Evolutionary conservation across 306 rosid genomes (phyloP).

Genomic region (Lotus japonicus): DNA sequence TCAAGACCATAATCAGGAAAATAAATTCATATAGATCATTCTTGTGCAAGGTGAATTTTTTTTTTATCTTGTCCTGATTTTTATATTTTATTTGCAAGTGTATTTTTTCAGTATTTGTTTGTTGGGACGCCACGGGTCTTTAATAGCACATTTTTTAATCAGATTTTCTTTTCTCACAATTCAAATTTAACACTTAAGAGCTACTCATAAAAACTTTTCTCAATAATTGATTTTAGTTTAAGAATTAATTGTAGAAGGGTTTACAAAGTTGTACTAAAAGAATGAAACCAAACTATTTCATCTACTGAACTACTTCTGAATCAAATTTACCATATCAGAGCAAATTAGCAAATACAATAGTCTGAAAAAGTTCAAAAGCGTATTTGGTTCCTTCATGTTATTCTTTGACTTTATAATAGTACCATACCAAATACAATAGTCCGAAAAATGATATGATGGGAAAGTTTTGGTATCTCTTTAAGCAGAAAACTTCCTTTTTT

Average conservation of each 20-base stretch:
- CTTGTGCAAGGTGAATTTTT: slow-evolving; percentile 4
- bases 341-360: background rate
- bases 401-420: slow-evolving; percentile 21
- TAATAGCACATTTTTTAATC: too few species aligned
- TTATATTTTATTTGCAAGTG: background rate
- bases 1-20: slow-evolving; percentile 13
- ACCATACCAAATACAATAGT: background rate
- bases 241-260: too few species aligned
- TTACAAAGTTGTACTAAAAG: too few species aligned
- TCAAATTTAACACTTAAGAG: too few species aligned
- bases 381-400: slow-evolving; percentile 8
- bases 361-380: background rate
- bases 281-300: too few species aligned
- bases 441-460: slow-evolving; percentile 19
- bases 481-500: slow-evolving; percentile 8
- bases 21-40: slow-evolving; percentile 17
- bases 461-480: slow-evolving; percentile 21
- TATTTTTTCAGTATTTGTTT: background rate
- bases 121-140: background rate
- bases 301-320: background rate
- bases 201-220: too few species aligned
- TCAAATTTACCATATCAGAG: background rate
- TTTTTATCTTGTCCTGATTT: background rate
- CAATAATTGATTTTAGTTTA: too few species aligned
- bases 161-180: too few species aligned